Evolutionary conservation across 768 basidiomycete species (phyloP).

Genomic region (Suillus occidentalis): DNA sequence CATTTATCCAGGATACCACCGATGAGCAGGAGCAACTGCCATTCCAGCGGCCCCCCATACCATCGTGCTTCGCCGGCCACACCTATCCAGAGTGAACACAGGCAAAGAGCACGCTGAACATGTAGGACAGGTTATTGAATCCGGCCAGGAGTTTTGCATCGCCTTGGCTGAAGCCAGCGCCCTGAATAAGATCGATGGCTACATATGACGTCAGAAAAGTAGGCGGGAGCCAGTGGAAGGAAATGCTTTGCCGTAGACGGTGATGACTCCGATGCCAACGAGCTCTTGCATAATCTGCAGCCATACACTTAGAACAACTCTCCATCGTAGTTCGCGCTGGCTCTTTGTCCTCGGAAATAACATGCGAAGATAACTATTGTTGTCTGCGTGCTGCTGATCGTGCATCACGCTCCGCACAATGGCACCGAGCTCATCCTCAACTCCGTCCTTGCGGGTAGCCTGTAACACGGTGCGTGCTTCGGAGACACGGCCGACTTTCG

Average conservation of each 20-base stretch:
- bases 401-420: conserved; percentile 9
- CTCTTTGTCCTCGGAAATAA: conserved; percentile 12
- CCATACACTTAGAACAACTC: conserved; percentile 13
- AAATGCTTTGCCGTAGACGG: conserved; percentile 6
- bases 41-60: conserved; percentile 11
- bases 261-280: conserved; percentile 13
- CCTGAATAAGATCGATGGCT: conserved; percentile 12
- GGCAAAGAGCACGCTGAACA: conserved; percentile 13
- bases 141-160: conserved; percentile 11
- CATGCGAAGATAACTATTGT: conserved; percentile 12
- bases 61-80: conserved; percentile 10
- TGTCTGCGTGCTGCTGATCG: conserved; percentile 6
- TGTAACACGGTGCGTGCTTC: conserved; percentile 21
- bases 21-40: neutral
- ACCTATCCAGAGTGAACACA: conserved; percentile 12
- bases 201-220: neutral
- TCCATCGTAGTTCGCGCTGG: conserved; percentile 10
- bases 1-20: conserved; percentile 12
- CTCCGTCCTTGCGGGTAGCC: conserved; percentile 7
- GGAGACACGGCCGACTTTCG: conserved; percentile 20
- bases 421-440: conserved; percentile 6
- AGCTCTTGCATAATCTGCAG: conserved; percentile 14
- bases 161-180: conserved; percentile 9
- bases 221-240: neutral
- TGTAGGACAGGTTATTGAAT: conserved; percentile 10